Evolutionary conservation across 2,329 filamentous ascomycete species (phyloP), one percentile per base, ranked within the genome.

Genomic region (Ophiocordyceps sinensis): DNA sequence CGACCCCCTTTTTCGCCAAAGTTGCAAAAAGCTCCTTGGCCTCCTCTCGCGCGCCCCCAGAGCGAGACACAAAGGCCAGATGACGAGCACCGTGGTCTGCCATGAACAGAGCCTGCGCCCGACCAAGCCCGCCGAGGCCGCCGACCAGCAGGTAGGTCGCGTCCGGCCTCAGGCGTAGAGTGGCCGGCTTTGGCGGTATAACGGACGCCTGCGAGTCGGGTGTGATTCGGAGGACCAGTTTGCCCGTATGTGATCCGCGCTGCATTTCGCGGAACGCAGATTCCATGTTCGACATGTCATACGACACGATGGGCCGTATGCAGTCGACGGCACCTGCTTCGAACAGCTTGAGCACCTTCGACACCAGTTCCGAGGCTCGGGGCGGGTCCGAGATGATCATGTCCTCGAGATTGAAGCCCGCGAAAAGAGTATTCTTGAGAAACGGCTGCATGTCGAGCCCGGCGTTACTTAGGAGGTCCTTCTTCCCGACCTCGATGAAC

Each of bases 401-500:
- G 10, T 15, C 13, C 10, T 37, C 28, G 26, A 42, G 29, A 14
- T 42, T 38, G 9, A 42, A 9, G n/a, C 9, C 15, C 1, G 36
- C 21, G 8, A 42, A 42, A 17, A 15, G 12, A 15, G 28, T 19
- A 17, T 38, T 38, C 6, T 38, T 21, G 14, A 29, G 12, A 10
- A 42, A 42, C 10, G 36, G 36, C 13, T 23, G 19, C 40, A 42
- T 42, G 10, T 38, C 36, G 19, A 42, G 36, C 19, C 29, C 9
- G 9, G 7, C 19, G 12, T 42, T 38, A 13, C n/a, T 15, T 1
- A 41, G 4, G 21, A 43, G 28, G 17, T 43, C 42, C 11, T 23
- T 28, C 23, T 23, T 30, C 2, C 39, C 42, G 35, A 41, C 29
- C 26, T 43, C 42, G 26, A 43, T 19, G 12, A 43, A 41, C 4